A percentile compares a stretch with the other conserved stretches of the same genome.
Conservation (phyloP, 257 asterid species). For the Vinca minor region DNA sequence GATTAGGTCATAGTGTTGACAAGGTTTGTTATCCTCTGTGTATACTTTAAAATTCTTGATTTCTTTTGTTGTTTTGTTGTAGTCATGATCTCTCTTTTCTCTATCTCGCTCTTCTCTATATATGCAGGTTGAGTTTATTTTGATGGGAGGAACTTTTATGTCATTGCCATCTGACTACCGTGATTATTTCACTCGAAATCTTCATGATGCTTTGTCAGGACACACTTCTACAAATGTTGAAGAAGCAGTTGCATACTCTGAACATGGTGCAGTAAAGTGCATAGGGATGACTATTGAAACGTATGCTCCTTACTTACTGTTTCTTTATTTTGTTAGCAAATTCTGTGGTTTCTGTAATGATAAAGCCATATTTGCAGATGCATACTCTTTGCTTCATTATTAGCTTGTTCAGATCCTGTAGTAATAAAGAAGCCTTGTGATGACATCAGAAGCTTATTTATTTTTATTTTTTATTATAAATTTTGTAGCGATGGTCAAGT, state of each 20-base stretch:
- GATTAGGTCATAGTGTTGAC: conserved; percentile 97
- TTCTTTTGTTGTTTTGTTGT: background rate
- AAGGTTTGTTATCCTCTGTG: conserved; percentile 46
- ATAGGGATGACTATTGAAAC: conserved; percentile 99
- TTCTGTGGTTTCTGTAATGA: background rate
- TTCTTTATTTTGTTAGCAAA: background rate
- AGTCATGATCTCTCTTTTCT: background rate
- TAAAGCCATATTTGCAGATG: background rate
- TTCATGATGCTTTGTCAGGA: conserved; percentile 97
- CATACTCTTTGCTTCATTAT: background rate
- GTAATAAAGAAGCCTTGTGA: background rate
- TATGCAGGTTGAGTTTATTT: conserved; percentile 88
- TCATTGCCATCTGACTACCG: conserved; percentile 95
- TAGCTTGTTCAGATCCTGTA: background rate
- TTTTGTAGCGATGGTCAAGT: too few relatives aligned
- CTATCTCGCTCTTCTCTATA: conserved; percentile 8
- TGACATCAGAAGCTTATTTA: background rate
- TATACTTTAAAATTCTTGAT: conserved; percentile 13
- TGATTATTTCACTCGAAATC: conserved; percentile 80
- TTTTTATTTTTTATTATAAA: too few relatives aligned
- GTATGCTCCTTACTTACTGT: conserved; percentile 31
- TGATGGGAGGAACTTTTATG: conserved; percentile 99
- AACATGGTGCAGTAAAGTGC: conserved; percentile 86
- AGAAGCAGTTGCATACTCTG: conserved; percentile 95
- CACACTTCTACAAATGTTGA: conserved; percentile 94